Evolutionary conservation across 2,329 filamentous ascomycete genomes (phyloP).

Genomic region (Alternaria incomplexa): DNA sequence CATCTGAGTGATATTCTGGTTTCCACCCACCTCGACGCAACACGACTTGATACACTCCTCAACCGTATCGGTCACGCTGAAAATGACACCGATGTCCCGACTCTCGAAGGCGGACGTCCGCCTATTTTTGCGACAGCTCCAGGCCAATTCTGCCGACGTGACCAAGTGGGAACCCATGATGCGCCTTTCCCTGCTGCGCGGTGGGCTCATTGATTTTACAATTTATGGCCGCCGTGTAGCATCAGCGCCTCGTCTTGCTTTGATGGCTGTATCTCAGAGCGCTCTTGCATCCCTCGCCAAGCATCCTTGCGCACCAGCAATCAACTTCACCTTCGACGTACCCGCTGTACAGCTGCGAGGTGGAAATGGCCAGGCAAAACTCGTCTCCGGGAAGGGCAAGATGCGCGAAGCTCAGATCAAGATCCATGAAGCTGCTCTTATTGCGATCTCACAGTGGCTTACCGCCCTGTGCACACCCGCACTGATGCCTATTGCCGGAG

Average conservation of each 20-base stretch:
- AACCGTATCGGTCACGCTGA: background rate
- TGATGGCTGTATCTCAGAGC: background rate
- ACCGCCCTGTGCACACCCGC: background rate
- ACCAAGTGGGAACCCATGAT: background rate
- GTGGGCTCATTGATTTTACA: background rate
- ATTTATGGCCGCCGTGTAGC: background rate
- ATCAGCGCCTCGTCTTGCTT: background rate
- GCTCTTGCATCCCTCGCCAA: background rate
- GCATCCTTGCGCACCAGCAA: background rate
- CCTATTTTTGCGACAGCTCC: background rate
- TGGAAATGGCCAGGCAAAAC: background rate
- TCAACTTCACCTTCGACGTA: slow-evolving; percentile 3
- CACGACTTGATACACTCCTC: background rate
- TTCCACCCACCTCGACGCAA: background rate
- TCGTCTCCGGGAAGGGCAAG: background rate
- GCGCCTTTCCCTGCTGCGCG: background rate
- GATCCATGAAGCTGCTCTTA: slow-evolving; percentile 1
- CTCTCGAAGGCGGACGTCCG: background rate
- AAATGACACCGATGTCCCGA: background rate
- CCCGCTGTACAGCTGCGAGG: background rate
- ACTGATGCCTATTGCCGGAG: background rate
- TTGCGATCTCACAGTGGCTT: slow-evolving; percentile 1
- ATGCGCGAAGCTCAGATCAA: background rate
- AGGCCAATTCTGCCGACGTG: background rate
- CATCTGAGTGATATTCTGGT: background rate